Conservation (phyloP, 106 monocot genomes). For the Dioscorea alata region DNA sequence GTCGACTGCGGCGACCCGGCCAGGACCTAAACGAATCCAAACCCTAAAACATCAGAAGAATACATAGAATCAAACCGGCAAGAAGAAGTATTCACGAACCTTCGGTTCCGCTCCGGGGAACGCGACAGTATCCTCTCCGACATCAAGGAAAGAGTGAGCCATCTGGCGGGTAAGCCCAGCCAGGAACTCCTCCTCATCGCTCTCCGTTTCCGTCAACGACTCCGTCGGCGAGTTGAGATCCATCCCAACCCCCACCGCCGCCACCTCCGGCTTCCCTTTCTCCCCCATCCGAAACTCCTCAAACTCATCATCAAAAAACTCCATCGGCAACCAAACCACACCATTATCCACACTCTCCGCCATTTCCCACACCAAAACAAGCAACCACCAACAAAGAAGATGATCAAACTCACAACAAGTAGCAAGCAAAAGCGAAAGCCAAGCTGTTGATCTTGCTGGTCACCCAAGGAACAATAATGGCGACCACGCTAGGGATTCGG, state of each 20-base stretch:
- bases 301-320: not conserved
- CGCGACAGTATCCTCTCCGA: not conserved
- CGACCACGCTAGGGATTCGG: not conserved
- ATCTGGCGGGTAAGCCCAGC: slow-evolving; percentile 13
- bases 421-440: not conserved
- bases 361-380: not conserved
- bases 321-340: not conserved
- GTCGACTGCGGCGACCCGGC: slow-evolving; percentile 47
- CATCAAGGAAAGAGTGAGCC: slow-evolving; percentile 9
- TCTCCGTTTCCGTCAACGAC: slow-evolving; percentile 10
- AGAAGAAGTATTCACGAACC: not conserved
- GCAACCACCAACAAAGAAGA: not conserved
- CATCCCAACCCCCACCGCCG: not conserved
- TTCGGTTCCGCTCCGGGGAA: not conserved
- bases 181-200: slow-evolving; percentile 9
- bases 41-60: not conserved
- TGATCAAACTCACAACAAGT: not conserved
- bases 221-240: slow-evolving; percentile 4
- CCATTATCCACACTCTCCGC: not conserved
- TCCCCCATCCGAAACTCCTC: not conserved
- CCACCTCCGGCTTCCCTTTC: not conserved
- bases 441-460: not conserved
- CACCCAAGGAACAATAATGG: not conserved
- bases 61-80: not conserved
- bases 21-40: slow-evolving; percentile 14